Evolutionary conservation across 768 basidiomycete genomes (phyloP), one percentile per base, ranked within the genome.

Genomic region (Amanita pallidorosea): DNA sequence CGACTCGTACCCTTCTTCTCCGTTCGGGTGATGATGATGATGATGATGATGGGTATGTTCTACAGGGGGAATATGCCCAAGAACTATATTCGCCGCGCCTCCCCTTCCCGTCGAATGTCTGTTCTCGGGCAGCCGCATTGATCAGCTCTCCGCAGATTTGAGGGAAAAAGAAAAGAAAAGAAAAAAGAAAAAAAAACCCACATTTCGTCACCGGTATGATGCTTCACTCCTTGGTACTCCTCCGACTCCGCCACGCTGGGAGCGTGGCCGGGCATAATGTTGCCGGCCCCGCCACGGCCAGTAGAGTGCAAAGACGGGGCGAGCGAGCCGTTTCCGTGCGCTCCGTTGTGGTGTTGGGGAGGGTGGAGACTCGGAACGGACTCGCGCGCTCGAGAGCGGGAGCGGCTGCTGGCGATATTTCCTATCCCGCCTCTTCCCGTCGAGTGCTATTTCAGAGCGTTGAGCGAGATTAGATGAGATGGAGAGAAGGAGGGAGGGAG

Each of bases 261-360:
- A 54, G 64, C 52, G 1, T 59, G 60, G 3, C 68, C 75, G 0
- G 58, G 13, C 1, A 61, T 57, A 12, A 83, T 70, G 56, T 86
- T 85, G 2, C 83, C 84, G 0, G 63, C 71, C 2, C 85, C 84
- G 22, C 84, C 83, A 9, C 84, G 73, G 0, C 84, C 84, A 2
- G 70, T 71, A 34, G 79, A 78, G 54, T 76, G 75, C 23, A 69
- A 53, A 1, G 7, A 9, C 4, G 59, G 61, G 15, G 15, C 36
- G 37, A 27, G 40, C 25, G 36, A 45, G n/a, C 40, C 48, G 13
- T 8, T 42, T 13, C 31, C 31, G 0, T n/a, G n/a, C n/a, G n/a
- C n/a, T n/a, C 31, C 31, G 3, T 31, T 31, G 31, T 6, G 25
- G 25, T 11, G 31, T 1, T 31, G 31, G 7, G 2, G 3, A 4